Evolutionary conservation across 2,329 filamentous ascomycete species (phyloP).

Genomic region (Diaporthe eres): DNA sequence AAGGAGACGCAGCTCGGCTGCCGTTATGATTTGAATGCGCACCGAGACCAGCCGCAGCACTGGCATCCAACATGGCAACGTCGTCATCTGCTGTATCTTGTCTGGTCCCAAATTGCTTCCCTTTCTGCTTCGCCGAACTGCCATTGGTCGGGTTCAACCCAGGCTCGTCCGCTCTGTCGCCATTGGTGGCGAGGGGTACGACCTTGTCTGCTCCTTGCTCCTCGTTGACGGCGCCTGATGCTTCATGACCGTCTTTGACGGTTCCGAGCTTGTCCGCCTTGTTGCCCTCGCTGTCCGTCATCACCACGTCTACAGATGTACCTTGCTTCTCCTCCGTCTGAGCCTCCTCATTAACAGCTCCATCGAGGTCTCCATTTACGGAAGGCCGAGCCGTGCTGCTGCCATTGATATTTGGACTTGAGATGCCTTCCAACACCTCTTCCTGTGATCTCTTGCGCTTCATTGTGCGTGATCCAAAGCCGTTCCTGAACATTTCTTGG

Average conservation of each 20-base stretch:
- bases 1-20: conserved; percentile 37
- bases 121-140: conserved; percentile 27
- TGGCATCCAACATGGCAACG: conserved; percentile 33
- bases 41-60: background rate
- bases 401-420: conserved; percentile 36
- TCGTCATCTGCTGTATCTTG: conserved; percentile 32
- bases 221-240: background rate
- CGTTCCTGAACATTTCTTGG: conserved; percentile 66
- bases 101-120: conserved; percentile 34
- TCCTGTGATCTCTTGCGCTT: conserved; percentile 39
- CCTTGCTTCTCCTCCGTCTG: background rate
- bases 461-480: conserved; percentile 57
- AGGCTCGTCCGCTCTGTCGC: background rate
- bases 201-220: background rate
- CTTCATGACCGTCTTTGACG: conserved; percentile 13
- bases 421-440: conserved; percentile 35
- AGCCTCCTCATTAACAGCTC: background rate
- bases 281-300: conserved; percentile 42
- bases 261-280: conserved; percentile 23
- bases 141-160: conserved; percentile 32
- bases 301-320: conserved; percentile 43
- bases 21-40: conserved; percentile 24
- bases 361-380: conserved; percentile 42
- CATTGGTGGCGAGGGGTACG: background rate
- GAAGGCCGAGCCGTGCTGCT: conserved; percentile 23